Evolutionary conservation across 495 filamentous ascomycete species (phyloP).

Genomic region (Aspergillus ellipticus): DNA sequence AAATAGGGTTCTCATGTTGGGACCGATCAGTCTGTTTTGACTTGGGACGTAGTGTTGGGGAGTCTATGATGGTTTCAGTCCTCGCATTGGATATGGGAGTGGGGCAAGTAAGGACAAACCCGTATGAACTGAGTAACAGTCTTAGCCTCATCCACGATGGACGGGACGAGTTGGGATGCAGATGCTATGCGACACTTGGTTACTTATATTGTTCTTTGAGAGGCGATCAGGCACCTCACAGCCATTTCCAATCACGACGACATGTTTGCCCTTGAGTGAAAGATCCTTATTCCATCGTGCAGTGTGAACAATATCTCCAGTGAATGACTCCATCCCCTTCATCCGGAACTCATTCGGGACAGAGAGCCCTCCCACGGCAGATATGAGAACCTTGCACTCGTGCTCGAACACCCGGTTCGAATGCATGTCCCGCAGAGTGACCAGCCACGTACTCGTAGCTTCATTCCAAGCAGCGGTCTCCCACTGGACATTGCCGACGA

Average conservation of each 20-base stretch:
- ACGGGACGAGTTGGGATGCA: slow-evolving; percentile 34
- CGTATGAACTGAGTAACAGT: slow-evolving; percentile 54
- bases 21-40: not conserved
- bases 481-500: slow-evolving; percentile 15
- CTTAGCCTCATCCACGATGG: slow-evolving; percentile 35
- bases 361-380: slow-evolving; percentile 40
- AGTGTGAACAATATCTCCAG: slow-evolving; percentile 52
- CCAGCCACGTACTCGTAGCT: slow-evolving; percentile 10
- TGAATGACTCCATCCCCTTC: slow-evolving; percentile 24
- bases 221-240: too few species aligned
- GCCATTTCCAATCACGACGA: slow-evolving; percentile 60
- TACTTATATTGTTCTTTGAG: too few species aligned
- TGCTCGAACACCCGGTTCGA: slow-evolving; percentile 13
- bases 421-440: slow-evolving; percentile 11
- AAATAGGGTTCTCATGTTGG: not conserved
- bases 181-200: too few species aligned
- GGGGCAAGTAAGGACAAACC: slow-evolving; percentile 5
- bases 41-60: not conserved
- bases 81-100: too few species aligned
- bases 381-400: slow-evolving; percentile 44
- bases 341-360: slow-evolving; percentile 4
- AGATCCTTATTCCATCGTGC: slow-evolving; percentile 47
- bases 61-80: not conserved
- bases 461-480: slow-evolving; percentile 18
- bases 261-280: slow-evolving; percentile 41